Evolutionary conservation across 345 rosid species (phyloP).

Genomic region (Erysimum cheiranthoides): DNA sequence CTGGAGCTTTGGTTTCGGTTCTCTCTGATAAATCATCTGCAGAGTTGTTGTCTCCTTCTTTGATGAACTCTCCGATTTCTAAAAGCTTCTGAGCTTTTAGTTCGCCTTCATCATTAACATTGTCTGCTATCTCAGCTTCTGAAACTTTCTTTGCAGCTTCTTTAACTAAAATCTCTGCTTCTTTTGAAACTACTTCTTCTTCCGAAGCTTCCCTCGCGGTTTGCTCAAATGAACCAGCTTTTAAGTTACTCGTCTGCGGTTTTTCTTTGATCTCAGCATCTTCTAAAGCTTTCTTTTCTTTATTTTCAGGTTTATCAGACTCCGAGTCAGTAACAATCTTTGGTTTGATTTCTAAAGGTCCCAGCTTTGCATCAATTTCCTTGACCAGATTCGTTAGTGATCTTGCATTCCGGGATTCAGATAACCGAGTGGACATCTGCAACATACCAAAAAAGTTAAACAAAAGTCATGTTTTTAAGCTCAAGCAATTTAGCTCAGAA

Average conservation of each 20-base stretch:
- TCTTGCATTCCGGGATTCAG: conserved; percentile 59
- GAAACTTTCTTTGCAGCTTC: conserved; percentile 36
- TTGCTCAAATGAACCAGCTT: conserved; percentile 26
- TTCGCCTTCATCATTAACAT: conserved; percentile 37
- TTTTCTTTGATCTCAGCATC: conserved; percentile 37
- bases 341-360: conserved; percentile 55
- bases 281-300: conserved; percentile 33
- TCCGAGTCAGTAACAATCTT: conserved; percentile 13
- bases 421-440: conserved; percentile 61
- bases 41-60: conserved; percentile 39
- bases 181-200: conserved; percentile 30
- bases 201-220: background rate
- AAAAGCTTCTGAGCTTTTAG: conserved; percentile 40
- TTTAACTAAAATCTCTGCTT: conserved; percentile 23
- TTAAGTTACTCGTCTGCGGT: conserved; percentile 2
- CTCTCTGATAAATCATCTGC: conserved; percentile 38
- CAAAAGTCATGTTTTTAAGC: background rate
- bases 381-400: conserved; percentile 60
- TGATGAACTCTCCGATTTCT: conserved; percentile 36
- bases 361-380: conserved; percentile 72
- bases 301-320: conserved; percentile 1
- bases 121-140: conserved; percentile 43
- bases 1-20: conserved; percentile 49
- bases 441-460: conserved; percentile 14
- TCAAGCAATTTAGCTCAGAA: conserved; percentile 14